Evolutionary conservation across 768 basidiomycete species (phyloP).

Genomic region (Phlebiopsis gigantea): DNA sequence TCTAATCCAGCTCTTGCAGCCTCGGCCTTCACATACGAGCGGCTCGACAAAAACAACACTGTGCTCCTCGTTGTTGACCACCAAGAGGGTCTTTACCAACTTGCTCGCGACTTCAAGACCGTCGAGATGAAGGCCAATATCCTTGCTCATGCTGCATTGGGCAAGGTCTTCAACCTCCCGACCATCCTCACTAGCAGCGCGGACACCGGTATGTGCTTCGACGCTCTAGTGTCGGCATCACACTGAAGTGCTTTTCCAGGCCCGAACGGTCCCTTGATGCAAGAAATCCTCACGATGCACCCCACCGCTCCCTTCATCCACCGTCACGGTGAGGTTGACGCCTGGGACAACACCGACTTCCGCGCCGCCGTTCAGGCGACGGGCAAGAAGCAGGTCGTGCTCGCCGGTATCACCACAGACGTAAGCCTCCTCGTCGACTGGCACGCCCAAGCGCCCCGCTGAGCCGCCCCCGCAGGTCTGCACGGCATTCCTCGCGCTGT

Average conservation of each 20-base stretch:
- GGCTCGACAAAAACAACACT: slow-evolving; percentile 40
- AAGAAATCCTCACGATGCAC: slow-evolving; percentile 41
- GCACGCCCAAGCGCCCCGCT: not conserved
- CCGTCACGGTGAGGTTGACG: slow-evolving; percentile 44
- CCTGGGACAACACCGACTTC: slow-evolving; percentile 49
- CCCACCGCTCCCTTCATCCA: slow-evolving; percentile 40
- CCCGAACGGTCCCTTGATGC: slow-evolving; percentile 43
- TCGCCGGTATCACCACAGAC: slow-evolving; percentile 47
- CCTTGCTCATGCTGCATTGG: slow-evolving; percentile 40
- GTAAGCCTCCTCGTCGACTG: slow-evolving; percentile 23
- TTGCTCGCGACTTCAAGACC: slow-evolving; percentile 36
- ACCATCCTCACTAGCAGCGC: slow-evolving; percentile 41
- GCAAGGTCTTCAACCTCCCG: slow-evolving; percentile 40
- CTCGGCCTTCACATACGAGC: slow-evolving; percentile 27
- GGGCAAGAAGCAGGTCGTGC: slow-evolving; percentile 44
- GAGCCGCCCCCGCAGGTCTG: slow-evolving; percentile 31
- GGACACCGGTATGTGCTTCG: slow-evolving; percentile 30
- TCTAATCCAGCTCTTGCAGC: too few relatives aligned
- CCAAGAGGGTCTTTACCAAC: slow-evolving; percentile 42
- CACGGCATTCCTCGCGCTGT: slow-evolving; percentile 43
- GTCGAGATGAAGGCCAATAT: slow-evolving; percentile 39
- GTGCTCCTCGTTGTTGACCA: slow-evolving; percentile 43
- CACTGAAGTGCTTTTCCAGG: slow-evolving; percentile 23
- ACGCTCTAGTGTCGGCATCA: not conserved
- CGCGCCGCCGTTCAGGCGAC: slow-evolving; percentile 40